Base-by-base conservation (phyloP, 2,329 filamentous ascomycete species). In the Didymella sp. region DNA sequence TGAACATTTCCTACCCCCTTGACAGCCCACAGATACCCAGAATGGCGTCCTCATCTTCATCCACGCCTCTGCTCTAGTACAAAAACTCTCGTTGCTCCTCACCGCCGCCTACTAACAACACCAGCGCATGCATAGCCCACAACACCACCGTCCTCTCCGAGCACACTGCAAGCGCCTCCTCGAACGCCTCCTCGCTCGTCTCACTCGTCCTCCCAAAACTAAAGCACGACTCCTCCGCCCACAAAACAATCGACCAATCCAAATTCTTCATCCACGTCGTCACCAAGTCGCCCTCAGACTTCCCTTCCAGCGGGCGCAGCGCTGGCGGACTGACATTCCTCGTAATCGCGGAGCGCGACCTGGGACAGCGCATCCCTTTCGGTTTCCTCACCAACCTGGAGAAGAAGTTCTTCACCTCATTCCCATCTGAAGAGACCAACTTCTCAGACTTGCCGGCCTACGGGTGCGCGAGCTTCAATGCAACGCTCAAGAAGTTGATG, bases 141-240 rank as follows among this genome's bases (percentile, higher is more conserved):
- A 89, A 95, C 73, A 91, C 87, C 52, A 98, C 93, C 42, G 96
- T 99, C 78, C 88, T 99, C 59, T 82, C 91, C 71, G 95, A 99
- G 80, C 94, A 96, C 81, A 96, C 92, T 45, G 88, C 91, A 30
- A 92, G 92, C 2, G 90, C 92, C 60, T 88, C 90, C 9, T 91
- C 89, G 38, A 87, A 91, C 66, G 90, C 91, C 55, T 92, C 92
- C 4, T 92, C 89, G 12, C 89, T 98, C 69, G 92, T 94, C 66
- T 95, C 92, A 41, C 83, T 97, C 69, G 92, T 99, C 80, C 91
- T 99, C 41, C 95, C 96, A 56, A 96, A 96, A 77, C 96, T 99
- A 82, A 84, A 85, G 53, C 95, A 99, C 80, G 79, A 82, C 62
- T 81, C 84, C 27, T 84, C 92, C 1, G 88, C 96, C 73, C 97